These are phyloP conservation scores for Stachybotrys elegans DNA, from an alignment of 2,329 filamentous ascomycete genomes.

Conservation along the genomic window DNA sequence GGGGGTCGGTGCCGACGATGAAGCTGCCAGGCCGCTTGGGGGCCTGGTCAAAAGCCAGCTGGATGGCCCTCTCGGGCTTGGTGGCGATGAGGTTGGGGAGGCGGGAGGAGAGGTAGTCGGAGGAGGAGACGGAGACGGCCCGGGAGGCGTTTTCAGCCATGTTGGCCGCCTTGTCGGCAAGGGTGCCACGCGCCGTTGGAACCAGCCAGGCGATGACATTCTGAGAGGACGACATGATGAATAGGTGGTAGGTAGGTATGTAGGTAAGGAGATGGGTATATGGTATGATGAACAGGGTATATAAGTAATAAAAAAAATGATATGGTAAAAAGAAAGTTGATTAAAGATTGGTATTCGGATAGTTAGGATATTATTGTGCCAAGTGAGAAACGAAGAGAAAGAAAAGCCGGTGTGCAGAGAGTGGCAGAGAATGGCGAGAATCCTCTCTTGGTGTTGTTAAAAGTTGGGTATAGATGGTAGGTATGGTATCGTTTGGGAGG, in stretches of 20 bases:
- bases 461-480: too few species aligned
- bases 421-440: slow-evolving; percentile 9
- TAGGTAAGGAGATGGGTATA: background rate
- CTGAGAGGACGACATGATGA: slow-evolving; percentile 14
- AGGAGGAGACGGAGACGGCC: slow-evolving; percentile 17
- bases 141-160: slow-evolving; percentile 25
- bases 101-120: slow-evolving; percentile 19
- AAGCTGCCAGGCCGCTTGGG: slow-evolving; percentile 30
- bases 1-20: slow-evolving; percentile 31
- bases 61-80: slow-evolving; percentile 23
- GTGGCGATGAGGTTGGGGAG: slow-evolving; percentile 20
- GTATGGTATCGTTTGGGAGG: background rate
- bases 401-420: slow-evolving; percentile 4
- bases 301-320: too few species aligned
- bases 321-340: background rate
- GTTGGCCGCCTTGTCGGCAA: slow-evolving; percentile 25
- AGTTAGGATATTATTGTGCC: slow-evolving; percentile 3
- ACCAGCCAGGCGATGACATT: slow-evolving; percentile 35
- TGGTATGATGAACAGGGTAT: too few species aligned
- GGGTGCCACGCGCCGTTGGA: slow-evolving; percentile 26
- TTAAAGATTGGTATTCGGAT: too few species aligned
- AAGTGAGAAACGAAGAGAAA: slow-evolving; percentile 5
- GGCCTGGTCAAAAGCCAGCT: slow-evolving; percentile 27
- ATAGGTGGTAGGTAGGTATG: slow-evolving; percentile 9
- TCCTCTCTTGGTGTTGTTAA: slow-evolving; percentile 2